Conservation (phyloP, 495 filamentous ascomycete species). For the Hamigera avellanea region DNA sequence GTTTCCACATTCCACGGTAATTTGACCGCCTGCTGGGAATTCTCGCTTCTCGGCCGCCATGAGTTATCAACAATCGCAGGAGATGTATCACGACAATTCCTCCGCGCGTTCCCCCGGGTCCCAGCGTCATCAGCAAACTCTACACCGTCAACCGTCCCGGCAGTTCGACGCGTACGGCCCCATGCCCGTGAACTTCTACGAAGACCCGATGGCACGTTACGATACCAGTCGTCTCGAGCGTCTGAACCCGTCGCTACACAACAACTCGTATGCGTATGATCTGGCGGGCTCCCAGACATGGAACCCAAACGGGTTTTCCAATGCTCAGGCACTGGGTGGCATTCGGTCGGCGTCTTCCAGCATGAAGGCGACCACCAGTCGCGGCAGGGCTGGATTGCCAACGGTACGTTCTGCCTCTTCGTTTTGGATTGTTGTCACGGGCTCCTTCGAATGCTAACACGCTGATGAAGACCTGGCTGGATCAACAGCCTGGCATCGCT, state of each 20-base stretch:
- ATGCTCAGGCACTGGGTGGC: constrained; percentile 38
- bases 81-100: constrained; percentile 51
- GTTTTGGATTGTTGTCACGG: too few species aligned
- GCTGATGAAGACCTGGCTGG: constrained; percentile 43
- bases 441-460: not conserved
- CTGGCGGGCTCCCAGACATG: constrained; percentile 54
- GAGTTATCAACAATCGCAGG: constrained; percentile 49
- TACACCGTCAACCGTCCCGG: constrained; percentile 56
- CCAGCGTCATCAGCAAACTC: constrained; percentile 50
- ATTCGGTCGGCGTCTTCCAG: constrained; percentile 44
- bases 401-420: constrained; percentile 33
- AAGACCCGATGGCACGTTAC: constrained; percentile 50
- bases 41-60: constrained; percentile 24
- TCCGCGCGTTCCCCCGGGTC: constrained; percentile 50
- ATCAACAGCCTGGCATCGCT: constrained; percentile 43
- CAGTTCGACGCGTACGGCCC: constrained; percentile 57
- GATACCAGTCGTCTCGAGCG: constrained; percentile 49
- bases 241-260: constrained; percentile 41
- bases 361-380: constrained; percentile 39
- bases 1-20: constrained; percentile 29
- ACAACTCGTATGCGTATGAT: constrained; percentile 46
- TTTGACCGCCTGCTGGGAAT: constrained; percentile 19
- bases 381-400: constrained; percentile 44
- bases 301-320: constrained; percentile 47
- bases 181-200: constrained; percentile 51